A percentile compares a stretch with the other conserved stretches of the same genome.
Conservation (phyloP, 805 yeast species). For the Jamesozyma piceae region DNA sequence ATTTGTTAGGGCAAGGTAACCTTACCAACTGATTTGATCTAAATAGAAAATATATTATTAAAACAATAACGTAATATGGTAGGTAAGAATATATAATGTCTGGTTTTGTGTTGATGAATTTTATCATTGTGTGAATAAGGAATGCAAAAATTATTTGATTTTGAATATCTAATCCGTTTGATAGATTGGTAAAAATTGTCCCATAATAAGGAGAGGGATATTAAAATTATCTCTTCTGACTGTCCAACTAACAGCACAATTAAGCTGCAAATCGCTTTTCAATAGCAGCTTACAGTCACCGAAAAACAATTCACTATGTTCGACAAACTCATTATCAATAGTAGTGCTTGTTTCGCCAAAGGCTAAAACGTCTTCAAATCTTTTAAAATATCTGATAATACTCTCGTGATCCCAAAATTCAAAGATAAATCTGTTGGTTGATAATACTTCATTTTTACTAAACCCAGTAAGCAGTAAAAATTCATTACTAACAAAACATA, state of each 20-base stretch:
- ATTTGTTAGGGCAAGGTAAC: background rate
- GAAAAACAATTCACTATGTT: constrained; percentile 9
- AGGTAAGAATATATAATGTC: background rate
- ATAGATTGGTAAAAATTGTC: constrained; percentile 56
- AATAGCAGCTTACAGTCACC: constrained; percentile 33
- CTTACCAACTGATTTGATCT: background rate
- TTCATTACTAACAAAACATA: constrained; percentile 69
- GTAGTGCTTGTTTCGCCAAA: constrained; percentile 31
- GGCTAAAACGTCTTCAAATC: constrained; percentile 56
- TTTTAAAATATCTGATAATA: constrained; percentile 60
- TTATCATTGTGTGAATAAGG: no score
- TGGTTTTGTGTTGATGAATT: no score
- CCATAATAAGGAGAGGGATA: constrained; percentile 75
- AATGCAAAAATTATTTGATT: no score
- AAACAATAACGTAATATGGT: background rate
- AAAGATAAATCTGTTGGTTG: constrained; percentile 58
- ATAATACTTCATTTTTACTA: constrained; percentile 45
- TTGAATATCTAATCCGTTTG: background rate
- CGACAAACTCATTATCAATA: background rate
- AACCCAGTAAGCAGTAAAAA: constrained; percentile 62
- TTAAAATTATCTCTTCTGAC: constrained; percentile 76
- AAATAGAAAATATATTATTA: background rate
- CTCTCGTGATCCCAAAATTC: constrained; percentile 77
- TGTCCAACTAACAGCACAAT: constrained; percentile 77
- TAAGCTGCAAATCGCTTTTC: constrained; percentile 35